Evolutionary conservation across 2,329 filamentous ascomycete genomes (phyloP).

Genomic region (Colletotrichum caudatum): DNA sequence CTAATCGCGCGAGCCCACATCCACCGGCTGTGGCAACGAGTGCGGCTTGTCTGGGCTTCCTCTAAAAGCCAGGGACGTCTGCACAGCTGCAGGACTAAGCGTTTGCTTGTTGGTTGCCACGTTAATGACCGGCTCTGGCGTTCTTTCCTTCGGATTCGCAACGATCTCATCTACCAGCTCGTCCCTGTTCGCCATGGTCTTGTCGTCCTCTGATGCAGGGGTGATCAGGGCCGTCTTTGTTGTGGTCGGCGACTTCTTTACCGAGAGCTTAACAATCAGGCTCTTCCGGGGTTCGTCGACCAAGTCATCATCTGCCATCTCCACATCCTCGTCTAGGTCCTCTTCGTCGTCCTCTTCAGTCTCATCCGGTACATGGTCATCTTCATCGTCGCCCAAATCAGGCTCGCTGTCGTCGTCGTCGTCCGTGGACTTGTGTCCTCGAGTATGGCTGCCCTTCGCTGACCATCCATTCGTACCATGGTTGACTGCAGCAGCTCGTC

Average conservation of each 20-base stretch:
- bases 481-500: slow-evolving; percentile 63
- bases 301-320: slow-evolving; percentile 66
- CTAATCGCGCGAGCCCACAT: slow-evolving; percentile 49
- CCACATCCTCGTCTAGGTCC: slow-evolving; percentile 68
- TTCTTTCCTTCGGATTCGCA: slow-evolving; percentile 26
- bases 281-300: slow-evolving; percentile 64
- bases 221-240: slow-evolving; percentile 26
- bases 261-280: slow-evolving; percentile 79
- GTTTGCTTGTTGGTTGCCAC: slow-evolving; percentile 43
- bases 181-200: neutral
- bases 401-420: slow-evolving; percentile 75
- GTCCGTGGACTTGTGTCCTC: slow-evolving; percentile 61
- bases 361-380: slow-evolving; percentile 74
- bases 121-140: slow-evolving; percentile 39
- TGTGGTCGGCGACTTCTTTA: slow-evolving; percentile 56
- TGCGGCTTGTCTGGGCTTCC: slow-evolving; percentile 71
- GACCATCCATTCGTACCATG: slow-evolving; percentile 64
- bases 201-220: slow-evolving; percentile 26
- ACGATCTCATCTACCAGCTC: slow-evolving; percentile 28
- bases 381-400: slow-evolving; percentile 80
- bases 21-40: slow-evolving; percentile 48
- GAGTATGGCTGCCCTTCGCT: slow-evolving; percentile 48
- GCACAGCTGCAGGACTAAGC: slow-evolving; percentile 50
- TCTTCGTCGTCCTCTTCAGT: slow-evolving; percentile 70
- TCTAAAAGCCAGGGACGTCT: slow-evolving; percentile 68